These are phyloP conservation scores for Cytospora piceae DNA, from an alignment of 2,329 filamentous ascomycete genomes.

Conservation along the genomic window DNA sequence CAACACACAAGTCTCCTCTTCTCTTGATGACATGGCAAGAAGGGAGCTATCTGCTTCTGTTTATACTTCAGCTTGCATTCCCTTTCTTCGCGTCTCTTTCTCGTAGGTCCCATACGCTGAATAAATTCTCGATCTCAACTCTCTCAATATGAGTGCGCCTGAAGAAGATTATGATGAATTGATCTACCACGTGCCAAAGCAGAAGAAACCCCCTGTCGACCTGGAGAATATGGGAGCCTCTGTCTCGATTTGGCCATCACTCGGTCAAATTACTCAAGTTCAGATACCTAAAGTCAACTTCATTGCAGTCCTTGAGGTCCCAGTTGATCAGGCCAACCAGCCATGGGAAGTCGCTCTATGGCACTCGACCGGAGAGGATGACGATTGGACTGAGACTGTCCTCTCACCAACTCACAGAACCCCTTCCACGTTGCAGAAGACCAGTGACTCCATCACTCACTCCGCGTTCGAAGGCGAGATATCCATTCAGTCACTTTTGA, in stretches of 20 bases:
- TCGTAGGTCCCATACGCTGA: slow-evolving; percentile 1
- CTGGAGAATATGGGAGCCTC: slow-evolving; percentile 42
- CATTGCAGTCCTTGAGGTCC: slow-evolving; percentile 71
- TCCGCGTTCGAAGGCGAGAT: slow-evolving; percentile 61
- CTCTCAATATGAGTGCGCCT: slow-evolving; percentile 30
- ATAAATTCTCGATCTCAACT: background rate
- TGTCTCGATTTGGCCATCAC: slow-evolving; percentile 65
- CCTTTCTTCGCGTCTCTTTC: slow-evolving; percentile 4
- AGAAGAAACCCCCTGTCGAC: slow-evolving; percentile 39
- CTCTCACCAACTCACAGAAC: slow-evolving; percentile 38
- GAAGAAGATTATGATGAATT: slow-evolving; percentile 43
- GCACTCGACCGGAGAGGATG: slow-evolving; percentile 58
- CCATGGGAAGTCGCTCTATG: slow-evolving; percentile 77
- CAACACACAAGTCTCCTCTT: slow-evolving; percentile 9
- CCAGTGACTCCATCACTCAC: slow-evolving; percentile 40
- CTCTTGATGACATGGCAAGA: slow-evolving; percentile 11
- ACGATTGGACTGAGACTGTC: slow-evolving; percentile 58
- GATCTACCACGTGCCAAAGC: slow-evolving; percentile 45
- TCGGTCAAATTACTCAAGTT: slow-evolving; percentile 74
- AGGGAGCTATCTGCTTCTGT: background rate
- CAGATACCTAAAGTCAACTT: slow-evolving; percentile 57
- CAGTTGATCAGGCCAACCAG: slow-evolving; percentile 54
- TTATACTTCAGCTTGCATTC: background rate
- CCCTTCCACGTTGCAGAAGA: slow-evolving; percentile 57
- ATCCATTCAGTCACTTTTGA: slow-evolving; percentile 51